Evolutionary conservation across 2,329 filamentous ascomycete species (phyloP).

Genomic region (Colletotrichum limetticola): DNA sequence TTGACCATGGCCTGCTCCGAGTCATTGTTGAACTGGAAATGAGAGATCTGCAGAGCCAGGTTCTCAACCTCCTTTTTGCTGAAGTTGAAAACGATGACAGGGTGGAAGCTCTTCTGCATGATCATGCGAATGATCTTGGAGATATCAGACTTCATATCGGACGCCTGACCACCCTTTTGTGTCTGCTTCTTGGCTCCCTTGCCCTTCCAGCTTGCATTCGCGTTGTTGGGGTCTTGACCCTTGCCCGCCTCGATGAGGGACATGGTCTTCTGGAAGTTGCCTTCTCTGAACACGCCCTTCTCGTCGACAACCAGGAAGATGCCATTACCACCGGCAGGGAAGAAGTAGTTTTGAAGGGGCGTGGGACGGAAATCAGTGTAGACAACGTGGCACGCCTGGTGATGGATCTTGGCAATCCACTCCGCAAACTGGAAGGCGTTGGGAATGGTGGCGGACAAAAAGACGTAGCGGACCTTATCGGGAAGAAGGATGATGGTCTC

Average conservation of each 20-base stretch:
- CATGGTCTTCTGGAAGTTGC: slow-evolving; percentile 99
- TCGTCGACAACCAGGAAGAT: slow-evolving; percentile 97
- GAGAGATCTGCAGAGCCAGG: slow-evolving; percentile 86
- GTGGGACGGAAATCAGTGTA: slow-evolving; percentile 99
- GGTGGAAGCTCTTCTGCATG: slow-evolving; percentile 96
- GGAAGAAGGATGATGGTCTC: slow-evolving; percentile 98
- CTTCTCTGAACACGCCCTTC: slow-evolving; percentile 94
- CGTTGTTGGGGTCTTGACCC: slow-evolving; percentile 83
- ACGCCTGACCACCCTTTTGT: slow-evolving; percentile 81
- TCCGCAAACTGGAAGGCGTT: slow-evolving; percentile 99
- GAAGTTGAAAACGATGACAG: slow-evolving; percentile 99
- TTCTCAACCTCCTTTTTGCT: slow-evolving; percentile 97
- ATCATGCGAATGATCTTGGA: slow-evolving; percentile 99
- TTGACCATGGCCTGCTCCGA: slow-evolving; percentile 94
- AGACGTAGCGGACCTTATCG: slow-evolving; percentile 98
- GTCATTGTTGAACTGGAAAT: slow-evolving; percentile 93
- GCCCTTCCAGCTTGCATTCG: slow-evolving; percentile 83
- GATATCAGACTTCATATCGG: slow-evolving; percentile 80
- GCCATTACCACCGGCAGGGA: slow-evolving; percentile 90
- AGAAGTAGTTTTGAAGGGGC: slow-evolving; percentile 97
- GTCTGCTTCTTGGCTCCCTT: slow-evolving; percentile 92
- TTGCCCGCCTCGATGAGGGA: slow-evolving; percentile 87
- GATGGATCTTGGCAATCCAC: slow-evolving; percentile 98
- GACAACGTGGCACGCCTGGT: slow-evolving; percentile 97
- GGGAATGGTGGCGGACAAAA: slow-evolving; percentile 96